Base-by-base conservation (phyloP, 2,329 filamentous ascomycete species). In the Aspergillaceae sp. region DNA sequence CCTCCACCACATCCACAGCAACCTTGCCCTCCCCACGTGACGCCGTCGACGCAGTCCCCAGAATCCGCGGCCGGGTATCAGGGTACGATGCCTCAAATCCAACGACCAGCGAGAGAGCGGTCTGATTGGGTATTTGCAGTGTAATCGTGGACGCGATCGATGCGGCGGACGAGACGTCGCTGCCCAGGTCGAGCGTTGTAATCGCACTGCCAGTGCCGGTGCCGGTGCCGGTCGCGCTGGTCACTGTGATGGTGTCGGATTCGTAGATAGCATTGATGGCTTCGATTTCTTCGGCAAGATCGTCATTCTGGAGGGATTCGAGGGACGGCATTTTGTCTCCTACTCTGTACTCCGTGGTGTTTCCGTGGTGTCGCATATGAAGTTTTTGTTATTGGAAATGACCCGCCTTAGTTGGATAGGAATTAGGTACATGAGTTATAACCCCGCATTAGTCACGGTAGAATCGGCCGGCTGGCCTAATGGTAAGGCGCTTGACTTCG, bases 11-110 rank as follows among this genome's bases (percentile, higher is more conserved):
- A 2, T 78, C 76, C n/a, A 90, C 74, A 42, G 88, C 78, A 43
- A 80, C 74, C 43, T 79, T 81, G 2, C 87, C 88, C 50, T 86
- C 81, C 34, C 90, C 87, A 19, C 82, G 77, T 54, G 79, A 72
- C 9, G 77, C 88, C 5, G 86, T 84, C 56, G 82, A 87, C 57
- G 94, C 84, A 10, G 86, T 91, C 40, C 87, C 86, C 27, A 90
- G 68, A 28, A 96, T 79, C 6, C 73, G 70, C 1, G 89, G 90
- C 4, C 85, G 81, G 1, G 76, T 77, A 49, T 82, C 76, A 0
- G 92, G 91, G 63, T 98, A 98, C 40, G 77, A 69, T 0, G 65
- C 45, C 0, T 87, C 81, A 55, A 97, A 94, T 26, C 78, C 76
- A 36, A 84, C 28, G 69, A 76, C 40, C 69, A 75, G 68, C 41